phyloP scores from a whole-genome alignment of 495 filamentous ascomycete species.

The Neurospora intermedia region DNA sequence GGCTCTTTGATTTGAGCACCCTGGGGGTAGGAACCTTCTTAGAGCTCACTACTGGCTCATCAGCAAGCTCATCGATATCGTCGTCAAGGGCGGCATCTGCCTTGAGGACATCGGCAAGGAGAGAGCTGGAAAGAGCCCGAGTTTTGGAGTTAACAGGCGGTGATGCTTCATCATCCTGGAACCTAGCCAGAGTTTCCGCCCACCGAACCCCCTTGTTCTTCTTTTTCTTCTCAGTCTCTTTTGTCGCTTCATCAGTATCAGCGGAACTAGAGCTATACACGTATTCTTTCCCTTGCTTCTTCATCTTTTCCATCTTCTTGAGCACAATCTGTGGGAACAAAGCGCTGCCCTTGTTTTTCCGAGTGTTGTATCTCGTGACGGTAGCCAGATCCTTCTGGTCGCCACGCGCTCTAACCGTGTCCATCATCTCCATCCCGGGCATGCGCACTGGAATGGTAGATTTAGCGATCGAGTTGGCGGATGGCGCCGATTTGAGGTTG shows the following conservation, averaged over 20 bases:
- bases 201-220: conserved; percentile 19
- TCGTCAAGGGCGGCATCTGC: conserved; percentile 2
- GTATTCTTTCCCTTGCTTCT: conserved; percentile 9
- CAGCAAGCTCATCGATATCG: conserved; percentile 6
- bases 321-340: conserved; percentile 21
- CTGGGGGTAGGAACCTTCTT: neutral
- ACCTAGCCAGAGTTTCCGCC: conserved; percentile 20
- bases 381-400: conserved; percentile 42
- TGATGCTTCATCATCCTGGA: conserved; percentile 9
- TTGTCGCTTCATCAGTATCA: neutral
- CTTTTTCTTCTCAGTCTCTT: conserved; percentile 1
- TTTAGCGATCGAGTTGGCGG: conserved; percentile 22
- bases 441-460: conserved; percentile 23
- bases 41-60: neutral
- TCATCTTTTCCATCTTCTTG: conserved; percentile 20
- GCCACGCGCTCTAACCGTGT: conserved; percentile 19
- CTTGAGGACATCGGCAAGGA: conserved; percentile 8
- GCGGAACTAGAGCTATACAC: neutral
- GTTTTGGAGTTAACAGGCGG: neutral
- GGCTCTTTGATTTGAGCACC: neutral
- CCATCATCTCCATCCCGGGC: conserved; percentile 18
- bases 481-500: conserved; percentile 15
- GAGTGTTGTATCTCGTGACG: conserved; percentile 40
- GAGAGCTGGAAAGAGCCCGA: conserved; percentile 8
- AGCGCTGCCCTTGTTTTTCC: conserved; percentile 42